Percentiles rank a stretch among this genome's conserved stretches.
Conservation (phyloP, 495 filamentous ascomycete genomes). For the Xylaria flabelliformis region DNA sequence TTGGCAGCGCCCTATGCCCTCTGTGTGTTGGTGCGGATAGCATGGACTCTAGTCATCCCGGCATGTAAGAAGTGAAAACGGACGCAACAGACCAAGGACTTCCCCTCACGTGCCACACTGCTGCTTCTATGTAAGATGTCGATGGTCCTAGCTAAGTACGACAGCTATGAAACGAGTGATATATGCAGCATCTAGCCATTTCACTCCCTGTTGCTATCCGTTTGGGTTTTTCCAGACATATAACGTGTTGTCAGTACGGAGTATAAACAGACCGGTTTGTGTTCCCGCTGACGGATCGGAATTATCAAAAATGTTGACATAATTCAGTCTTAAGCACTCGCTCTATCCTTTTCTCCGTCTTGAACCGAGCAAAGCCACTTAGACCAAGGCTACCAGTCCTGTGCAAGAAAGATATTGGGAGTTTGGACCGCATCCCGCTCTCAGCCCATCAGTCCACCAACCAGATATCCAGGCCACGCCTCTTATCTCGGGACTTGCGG, state of each 20-base stretch:
- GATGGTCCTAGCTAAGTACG: not conserved
- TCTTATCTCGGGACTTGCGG: conserved; percentile 24
- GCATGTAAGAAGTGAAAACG: not conserved
- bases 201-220: not conserved
- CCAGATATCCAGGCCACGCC: conserved; percentile 5
- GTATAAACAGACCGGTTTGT: not conserved
- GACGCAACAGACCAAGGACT: not conserved
- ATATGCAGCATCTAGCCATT: conserved; percentile 4
- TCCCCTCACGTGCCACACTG: not conserved
- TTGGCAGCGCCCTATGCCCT: not conserved
- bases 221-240: not conserved
- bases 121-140: not conserved
- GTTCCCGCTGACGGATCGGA: not conserved
- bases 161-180: not conserved
- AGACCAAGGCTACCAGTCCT: not conserved
- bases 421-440: conserved; percentile 8
- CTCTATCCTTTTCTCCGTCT: not conserved
- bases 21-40: not conserved
- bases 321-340: not conserved
- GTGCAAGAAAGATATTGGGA: not conserved
- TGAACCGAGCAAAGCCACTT: not conserved
- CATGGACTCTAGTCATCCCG: not conserved
- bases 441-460: conserved; percentile 6
- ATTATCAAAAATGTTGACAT: conserved; percentile 8
- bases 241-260: not conserved